A percentile compares a stretch with the other conserved stretches of the same genome.
phyloP scores from a whole-genome alignment of 1,284 basidiomycete genomes.

The Ustilago sp. region DNA sequence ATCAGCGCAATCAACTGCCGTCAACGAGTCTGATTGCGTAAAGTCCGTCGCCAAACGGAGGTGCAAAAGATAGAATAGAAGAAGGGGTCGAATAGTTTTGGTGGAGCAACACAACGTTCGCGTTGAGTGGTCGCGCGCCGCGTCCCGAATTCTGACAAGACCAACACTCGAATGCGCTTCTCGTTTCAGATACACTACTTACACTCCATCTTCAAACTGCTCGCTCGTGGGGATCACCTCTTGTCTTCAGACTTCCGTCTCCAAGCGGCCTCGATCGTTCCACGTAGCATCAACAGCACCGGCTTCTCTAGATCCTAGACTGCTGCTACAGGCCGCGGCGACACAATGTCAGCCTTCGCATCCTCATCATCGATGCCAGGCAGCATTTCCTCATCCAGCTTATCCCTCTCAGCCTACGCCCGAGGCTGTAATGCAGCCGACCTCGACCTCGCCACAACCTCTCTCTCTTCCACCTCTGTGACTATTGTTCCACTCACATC shows the following conservation, averaged over 20 bases:
- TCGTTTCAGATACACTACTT: background rate
- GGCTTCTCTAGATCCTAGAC: background rate
- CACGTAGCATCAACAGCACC: background rate
- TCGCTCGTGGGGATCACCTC: background rate
- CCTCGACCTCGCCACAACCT: conserved; percentile 52
- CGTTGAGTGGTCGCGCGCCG: conserved; percentile 35
- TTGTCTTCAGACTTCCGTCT: background rate
- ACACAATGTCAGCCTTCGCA: conserved; percentile 18
- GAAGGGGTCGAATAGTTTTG: background rate
- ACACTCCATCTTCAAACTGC: background rate
- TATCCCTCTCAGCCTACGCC: conserved; percentile 24
- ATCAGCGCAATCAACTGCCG: no score
- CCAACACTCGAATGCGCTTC: conserved; percentile 22
- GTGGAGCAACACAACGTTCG: conserved; percentile 4
- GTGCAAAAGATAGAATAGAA: background rate
- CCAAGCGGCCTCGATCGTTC: background rate
- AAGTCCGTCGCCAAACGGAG: no score
- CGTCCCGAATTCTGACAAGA: conserved; percentile 18
- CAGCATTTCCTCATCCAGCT: conserved; percentile 19
- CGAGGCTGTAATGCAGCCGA: conserved; percentile 25
- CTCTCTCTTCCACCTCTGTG: conserved; percentile 48
- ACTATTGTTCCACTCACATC: conserved; percentile 61
- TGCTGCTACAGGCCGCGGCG: background rate
- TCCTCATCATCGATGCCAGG: conserved; percentile 17
- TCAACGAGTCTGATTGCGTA: background rate